A percentile compares a stretch with the other conserved stretches of the same genome.
Conservation (phyloP, 75 land plant genomes). For the Picea glauca region DNA sequence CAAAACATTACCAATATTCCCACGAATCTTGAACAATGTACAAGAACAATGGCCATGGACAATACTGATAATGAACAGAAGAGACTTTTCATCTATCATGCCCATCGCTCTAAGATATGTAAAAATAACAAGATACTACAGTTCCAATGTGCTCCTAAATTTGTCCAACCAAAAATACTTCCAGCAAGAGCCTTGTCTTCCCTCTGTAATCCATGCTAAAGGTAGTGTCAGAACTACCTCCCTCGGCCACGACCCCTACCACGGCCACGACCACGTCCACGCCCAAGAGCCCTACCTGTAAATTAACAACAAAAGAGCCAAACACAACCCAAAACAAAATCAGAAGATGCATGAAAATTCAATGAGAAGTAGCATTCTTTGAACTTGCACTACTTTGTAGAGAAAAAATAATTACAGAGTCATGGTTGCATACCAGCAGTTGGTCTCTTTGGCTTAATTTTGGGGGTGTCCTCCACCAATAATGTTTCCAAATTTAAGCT, state of each 20-base stretch:
- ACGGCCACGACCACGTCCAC: constrained; percentile 80
- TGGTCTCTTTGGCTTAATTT: constrained; percentile 89
- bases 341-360: not conserved
- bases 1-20: no score
- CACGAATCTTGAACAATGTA: no score
- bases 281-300: constrained; percentile 72
- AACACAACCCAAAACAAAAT: not conserved
- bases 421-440: constrained; percentile 57
- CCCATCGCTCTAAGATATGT: no score
- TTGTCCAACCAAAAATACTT: no score
- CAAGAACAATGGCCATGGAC: no score
- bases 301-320: not conserved
- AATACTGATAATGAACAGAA: no score
- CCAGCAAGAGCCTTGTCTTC: no score
- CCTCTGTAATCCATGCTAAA: no score
- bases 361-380: not conserved
- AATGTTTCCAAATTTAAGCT: constrained; percentile 88
- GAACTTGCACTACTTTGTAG: not conserved
- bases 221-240: constrained; percentile 24
- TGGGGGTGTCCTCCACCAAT: constrained; percentile 87
- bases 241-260: constrained; percentile 88
- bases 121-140: no score
- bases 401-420: not conserved
- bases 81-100: no score
- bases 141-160: no score